Evolutionary conservation across 208 protist species (phyloP).

Genomic region (Herpetomonas muscarum): DNA sequence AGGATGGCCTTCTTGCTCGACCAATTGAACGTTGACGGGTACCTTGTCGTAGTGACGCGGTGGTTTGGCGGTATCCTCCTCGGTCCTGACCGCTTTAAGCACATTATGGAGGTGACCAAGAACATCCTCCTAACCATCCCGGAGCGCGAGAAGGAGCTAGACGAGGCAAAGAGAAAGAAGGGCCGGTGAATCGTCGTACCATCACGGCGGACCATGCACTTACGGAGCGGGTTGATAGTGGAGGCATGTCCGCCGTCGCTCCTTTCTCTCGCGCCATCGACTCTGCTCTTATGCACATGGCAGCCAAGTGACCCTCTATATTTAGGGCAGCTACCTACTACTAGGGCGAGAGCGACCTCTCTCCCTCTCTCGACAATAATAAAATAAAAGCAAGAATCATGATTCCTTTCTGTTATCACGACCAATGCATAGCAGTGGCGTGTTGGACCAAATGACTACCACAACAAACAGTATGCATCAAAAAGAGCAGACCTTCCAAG

Average conservation of each 20-base stretch:
- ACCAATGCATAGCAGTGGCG: too few species aligned
- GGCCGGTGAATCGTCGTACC: too few species aligned
- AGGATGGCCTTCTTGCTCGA: slow-evolving; percentile 89
- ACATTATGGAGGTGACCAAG: slow-evolving; percentile 85
- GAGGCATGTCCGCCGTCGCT: too few species aligned
- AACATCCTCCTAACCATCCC: slow-evolving; percentile 70
- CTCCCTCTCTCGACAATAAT: background rate
- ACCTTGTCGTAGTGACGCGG: slow-evolving; percentile 90
- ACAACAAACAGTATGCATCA: too few species aligned
- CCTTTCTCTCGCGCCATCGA: too few species aligned
- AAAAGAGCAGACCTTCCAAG: too few species aligned
- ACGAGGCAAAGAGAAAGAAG: too few species aligned
- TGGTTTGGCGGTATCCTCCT: slow-evolving; percentile 96
- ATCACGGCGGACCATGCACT: too few species aligned
- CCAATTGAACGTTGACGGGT: slow-evolving; percentile 72
- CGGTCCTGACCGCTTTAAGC: slow-evolving; percentile 92
- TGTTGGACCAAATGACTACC: too few species aligned
- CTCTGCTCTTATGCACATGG: too few species aligned
- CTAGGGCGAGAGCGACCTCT: background rate
- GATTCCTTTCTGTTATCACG: background rate
- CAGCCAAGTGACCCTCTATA: too few species aligned
- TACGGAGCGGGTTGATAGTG: too few species aligned
- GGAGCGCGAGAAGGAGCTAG: slow-evolving; percentile 28
- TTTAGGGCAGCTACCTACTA: background rate
- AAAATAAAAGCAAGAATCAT: background rate